Evolutionary conservation across 2,329 filamentous ascomycete species (phyloP), one percentile per base, ranked within the genome.

Genomic region (Nemania diffusa): DNA sequence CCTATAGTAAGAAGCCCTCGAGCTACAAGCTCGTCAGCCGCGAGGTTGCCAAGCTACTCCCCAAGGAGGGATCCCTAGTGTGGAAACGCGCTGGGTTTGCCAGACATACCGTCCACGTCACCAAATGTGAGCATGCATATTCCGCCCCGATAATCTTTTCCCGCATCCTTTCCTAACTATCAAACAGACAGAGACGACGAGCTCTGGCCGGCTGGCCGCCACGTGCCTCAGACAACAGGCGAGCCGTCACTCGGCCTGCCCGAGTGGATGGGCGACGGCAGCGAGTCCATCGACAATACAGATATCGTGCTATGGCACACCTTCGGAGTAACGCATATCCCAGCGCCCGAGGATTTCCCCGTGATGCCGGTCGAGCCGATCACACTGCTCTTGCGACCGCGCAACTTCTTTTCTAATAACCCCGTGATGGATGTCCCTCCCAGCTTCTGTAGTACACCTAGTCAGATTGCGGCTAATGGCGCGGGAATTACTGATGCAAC

Each of bases 251-350:
- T 82, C 48, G 93, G 93, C 34, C 82, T 97, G 2, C 90, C 91
- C 0, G 85, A 89, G 72, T 95, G 92, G 93, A 91, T 96, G 72
- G 88, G 88, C 26, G 88, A 93, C 68, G 89, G 91, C 13, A 82
- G 81, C 52, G 88, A 87, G 64, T 86, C 83, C 27, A 89, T 97
- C 72, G 92, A 91, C 62, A 91, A 97, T 82, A 92, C 90, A 0
- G 92, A 97, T 77, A 82, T 97, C 32, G 94, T 97, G 1, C 86
- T 97, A 17, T 97, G 94, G 94, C 94, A 97, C 81, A 97, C 93
- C 0, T 97, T 97, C 75, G 94, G 94, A 40, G 84, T 97, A 40
- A 95, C 91, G 0, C 94, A 97, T 78, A 95, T 97, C 83, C 94
- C 94, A 0, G 84, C 92, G 0, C 93, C 94, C 0, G 94, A 97